Conservation (phyloP, 257 asterid species). For the Nicotiana tabacum region DNA sequence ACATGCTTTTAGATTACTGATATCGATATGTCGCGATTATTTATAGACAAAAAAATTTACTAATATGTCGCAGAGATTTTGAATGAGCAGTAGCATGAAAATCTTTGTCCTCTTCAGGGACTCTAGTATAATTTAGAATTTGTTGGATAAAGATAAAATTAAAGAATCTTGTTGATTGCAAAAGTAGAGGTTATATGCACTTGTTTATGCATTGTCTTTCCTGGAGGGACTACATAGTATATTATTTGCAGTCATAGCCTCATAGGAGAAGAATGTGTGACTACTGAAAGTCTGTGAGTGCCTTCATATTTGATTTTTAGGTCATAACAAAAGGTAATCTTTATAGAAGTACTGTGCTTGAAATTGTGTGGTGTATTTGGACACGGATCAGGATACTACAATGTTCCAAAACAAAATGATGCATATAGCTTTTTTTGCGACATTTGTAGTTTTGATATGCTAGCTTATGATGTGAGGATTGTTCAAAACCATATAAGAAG, state of each 20-base stretch:
- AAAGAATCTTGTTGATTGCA: not conserved
- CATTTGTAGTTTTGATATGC: not conserved
- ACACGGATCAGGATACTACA: not conserved
- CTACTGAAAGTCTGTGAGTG: not conserved
- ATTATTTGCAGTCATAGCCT: not conserved
- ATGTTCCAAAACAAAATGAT: not conserved
- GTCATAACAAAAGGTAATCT: not conserved
- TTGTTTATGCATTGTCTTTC: not conserved
- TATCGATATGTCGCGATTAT: no score
- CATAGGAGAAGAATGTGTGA: not conserved
- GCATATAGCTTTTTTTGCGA: not conserved
- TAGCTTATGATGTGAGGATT: not conserved
- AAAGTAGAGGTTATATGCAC: not conserved
- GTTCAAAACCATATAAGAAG: slow-evolving; percentile 2
- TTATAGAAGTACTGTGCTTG: not conserved
- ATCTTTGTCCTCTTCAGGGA: not conserved
- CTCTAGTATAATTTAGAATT: not conserved
- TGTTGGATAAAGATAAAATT: not conserved
- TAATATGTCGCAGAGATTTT: not conserved
- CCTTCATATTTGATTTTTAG: not conserved
- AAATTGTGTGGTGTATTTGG: not conserved
- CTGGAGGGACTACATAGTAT: not conserved
- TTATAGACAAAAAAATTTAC: not conserved
- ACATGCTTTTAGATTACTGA: not conserved
- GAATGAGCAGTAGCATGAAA: not conserved